Evolutionary conservation across 2,329 filamentous ascomycete genomes (phyloP).

Genomic region (Aureobasidium sp.): DNA sequence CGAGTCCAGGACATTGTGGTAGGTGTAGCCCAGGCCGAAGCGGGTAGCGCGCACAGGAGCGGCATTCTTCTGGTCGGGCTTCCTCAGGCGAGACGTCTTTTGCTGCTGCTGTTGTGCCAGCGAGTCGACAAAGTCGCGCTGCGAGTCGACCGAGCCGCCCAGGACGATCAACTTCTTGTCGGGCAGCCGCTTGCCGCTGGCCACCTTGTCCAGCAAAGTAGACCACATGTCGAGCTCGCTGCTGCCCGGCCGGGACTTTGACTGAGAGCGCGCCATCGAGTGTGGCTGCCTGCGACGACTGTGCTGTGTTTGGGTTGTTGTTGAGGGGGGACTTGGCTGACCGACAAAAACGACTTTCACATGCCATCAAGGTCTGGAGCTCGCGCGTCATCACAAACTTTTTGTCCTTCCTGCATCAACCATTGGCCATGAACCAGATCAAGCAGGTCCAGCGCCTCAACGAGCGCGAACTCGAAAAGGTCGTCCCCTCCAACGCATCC

Average conservation of each 20-base stretch:
- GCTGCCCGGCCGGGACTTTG: conserved; percentile 9
- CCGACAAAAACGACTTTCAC: not conserved
- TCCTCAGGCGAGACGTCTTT: conserved; percentile 1
- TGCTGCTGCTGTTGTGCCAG: conserved; percentile 45
- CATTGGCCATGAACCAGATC: conserved; percentile 76
- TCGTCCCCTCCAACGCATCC: conserved; percentile 76
- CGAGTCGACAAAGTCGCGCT: conserved; percentile 82
- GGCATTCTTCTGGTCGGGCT: conserved; percentile 26
- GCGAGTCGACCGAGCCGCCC: conserved; percentile 74
- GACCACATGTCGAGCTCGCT: conserved; percentile 85
- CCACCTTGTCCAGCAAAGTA: conserved; percentile 83
- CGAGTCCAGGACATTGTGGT: conserved; percentile 87
- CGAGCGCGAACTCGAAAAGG: conserved; percentile 86
- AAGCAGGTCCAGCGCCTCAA: conserved; percentile 89
- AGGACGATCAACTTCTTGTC: conserved; percentile 88
- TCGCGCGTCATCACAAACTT: conserved; percentile 7
- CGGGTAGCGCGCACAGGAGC: conserved; percentile 76
- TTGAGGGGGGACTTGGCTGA: not conserved
- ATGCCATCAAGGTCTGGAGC: conserved; percentile 12
- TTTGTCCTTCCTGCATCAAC: not conserved
- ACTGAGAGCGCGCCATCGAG: conserved; percentile 3
- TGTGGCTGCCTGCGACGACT: not conserved
- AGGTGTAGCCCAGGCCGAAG: conserved; percentile 89
- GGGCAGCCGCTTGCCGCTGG: conserved; percentile 80
- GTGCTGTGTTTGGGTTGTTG: not conserved